A percentile compares a stretch with the other conserved stretches of the same genome.
phyloP scores from a whole-genome alignment of 345 rosid genomes.

The Conringia planisiliqua region DNA sequence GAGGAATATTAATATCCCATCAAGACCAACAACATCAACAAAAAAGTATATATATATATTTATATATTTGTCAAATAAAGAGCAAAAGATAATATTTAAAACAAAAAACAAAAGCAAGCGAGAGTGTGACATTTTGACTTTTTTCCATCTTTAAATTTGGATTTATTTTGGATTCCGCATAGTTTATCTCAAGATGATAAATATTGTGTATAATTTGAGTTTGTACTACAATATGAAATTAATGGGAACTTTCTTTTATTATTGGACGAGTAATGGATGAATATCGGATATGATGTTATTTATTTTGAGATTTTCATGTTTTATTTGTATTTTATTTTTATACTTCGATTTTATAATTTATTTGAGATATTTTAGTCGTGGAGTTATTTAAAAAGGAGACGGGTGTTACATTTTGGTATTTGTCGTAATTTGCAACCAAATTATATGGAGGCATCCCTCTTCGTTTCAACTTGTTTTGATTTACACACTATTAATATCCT shows the following conservation, averaged over 20 bases:
- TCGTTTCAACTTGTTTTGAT: neutral
- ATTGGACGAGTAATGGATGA: too few relatives aligned
- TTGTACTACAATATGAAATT: constrained; percentile 19
- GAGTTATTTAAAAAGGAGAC: too few relatives aligned
- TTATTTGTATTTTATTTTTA: too few relatives aligned
- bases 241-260: too few relatives aligned
- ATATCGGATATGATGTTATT: too few relatives aligned
- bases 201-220: constrained; percentile 18
- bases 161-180: constrained; percentile 4
- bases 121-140: constrained; percentile 35
- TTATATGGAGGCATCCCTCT: neutral
- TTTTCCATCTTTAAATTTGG: constrained; percentile 20
- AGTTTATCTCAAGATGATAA: constrained; percentile 19
- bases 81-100: constrained; percentile 5
- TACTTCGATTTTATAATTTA: too few relatives aligned
- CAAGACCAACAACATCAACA: constrained; percentile 51
- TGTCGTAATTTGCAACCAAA: constrained; percentile 13
- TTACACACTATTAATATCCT: neutral
- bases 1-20: constrained; percentile 89
- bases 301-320: too few relatives aligned
- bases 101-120: constrained; percentile 5
- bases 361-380: too few relatives aligned
- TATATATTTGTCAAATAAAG: constrained; percentile 32
- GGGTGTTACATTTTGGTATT: too few relatives aligned
- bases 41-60: constrained; percentile 31